Evolutionary conservation across 257 asterid species (phyloP).

Genomic region (Solanum infundibuliforme): DNA sequence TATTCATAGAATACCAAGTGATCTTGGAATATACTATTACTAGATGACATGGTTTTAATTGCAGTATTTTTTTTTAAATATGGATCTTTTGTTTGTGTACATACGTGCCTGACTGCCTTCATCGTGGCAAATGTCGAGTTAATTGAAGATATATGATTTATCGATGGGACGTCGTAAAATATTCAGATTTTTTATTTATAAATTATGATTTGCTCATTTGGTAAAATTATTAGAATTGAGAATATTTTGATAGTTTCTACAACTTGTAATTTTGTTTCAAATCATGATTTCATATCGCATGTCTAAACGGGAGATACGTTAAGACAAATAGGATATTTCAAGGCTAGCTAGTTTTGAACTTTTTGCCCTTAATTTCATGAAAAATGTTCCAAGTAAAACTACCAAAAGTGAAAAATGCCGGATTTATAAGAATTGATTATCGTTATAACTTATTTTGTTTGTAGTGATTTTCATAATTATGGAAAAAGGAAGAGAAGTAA

Average conservation of each 20-base stretch:
- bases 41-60: background rate
- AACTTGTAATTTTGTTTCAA: too few species aligned
- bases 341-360: background rate
- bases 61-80: background rate
- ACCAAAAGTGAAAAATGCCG: background rate
- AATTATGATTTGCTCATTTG: fast-evolving
- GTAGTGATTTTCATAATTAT: background rate
- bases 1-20: background rate
- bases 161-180: too few species aligned
- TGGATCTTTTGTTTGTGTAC: background rate
- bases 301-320: fast-evolving
- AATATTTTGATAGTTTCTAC: too few species aligned
- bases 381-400: background rate
- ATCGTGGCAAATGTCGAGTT: background rate
- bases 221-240: too few species aligned
- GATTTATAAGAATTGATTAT: background rate
- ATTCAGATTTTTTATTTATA: too few species aligned
- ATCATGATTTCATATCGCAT: background rate
- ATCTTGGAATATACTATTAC: background rate
- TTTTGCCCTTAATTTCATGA: background rate
- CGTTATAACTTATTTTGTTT: background rate
- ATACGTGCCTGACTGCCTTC: background rate
- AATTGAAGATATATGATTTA: background rate
- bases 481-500: background rate
- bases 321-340: background rate